Percentiles rank a stretch among this genome's conserved stretches.
phyloP scores from a whole-genome alignment of 768 basidiomycete genomes.

The Pleurotus citrinopileatus region DNA sequence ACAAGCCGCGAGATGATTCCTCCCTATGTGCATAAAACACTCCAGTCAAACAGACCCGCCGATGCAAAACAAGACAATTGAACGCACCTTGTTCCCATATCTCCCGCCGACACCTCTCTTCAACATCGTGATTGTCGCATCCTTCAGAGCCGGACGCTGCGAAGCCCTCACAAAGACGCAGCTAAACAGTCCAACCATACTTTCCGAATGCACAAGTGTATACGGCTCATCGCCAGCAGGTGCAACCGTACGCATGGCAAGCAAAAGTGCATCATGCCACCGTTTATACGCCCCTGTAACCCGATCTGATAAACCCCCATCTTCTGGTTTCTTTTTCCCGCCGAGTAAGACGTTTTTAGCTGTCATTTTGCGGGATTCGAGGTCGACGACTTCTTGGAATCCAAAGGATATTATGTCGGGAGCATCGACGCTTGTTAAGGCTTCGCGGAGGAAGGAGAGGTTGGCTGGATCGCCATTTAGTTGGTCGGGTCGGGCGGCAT shows the following conservation, averaged over 20 bases:
- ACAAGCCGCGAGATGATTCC: slow-evolving; percentile 89
- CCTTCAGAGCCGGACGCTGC: slow-evolving; percentile 57
- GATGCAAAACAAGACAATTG: background rate
- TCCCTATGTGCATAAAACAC: slow-evolving; percentile 48
- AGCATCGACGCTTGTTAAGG: slow-evolving; percentile 63
- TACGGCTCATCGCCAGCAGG: slow-evolving; percentile 77
- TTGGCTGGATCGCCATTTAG: slow-evolving; percentile 69
- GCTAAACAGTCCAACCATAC: slow-evolving; percentile 84
- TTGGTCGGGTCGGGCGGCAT: slow-evolving; percentile 79
- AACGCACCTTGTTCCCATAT: slow-evolving; percentile 90
- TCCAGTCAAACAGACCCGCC: background rate
- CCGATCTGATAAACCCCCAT: slow-evolving; percentile 68
- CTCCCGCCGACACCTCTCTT: slow-evolving; percentile 92
- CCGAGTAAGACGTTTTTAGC: slow-evolving; percentile 89
- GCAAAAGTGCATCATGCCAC: slow-evolving; percentile 81
- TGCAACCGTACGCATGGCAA: slow-evolving; percentile 70
- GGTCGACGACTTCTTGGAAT: slow-evolving; percentile 94
- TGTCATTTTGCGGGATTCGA: slow-evolving; percentile 89
- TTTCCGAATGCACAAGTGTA: slow-evolving; percentile 78
- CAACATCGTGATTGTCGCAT: slow-evolving; percentile 74
- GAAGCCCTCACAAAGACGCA: slow-evolving; percentile 71
- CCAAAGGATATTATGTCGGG: slow-evolving; percentile 94
- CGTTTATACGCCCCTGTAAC: slow-evolving; percentile 84
- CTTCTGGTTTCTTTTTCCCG: slow-evolving; percentile 57
- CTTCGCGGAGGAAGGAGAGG: slow-evolving; percentile 74